phyloP scores from a whole-genome alignment of 2,329 filamentous ascomycete genomes.

The Sporothrix pseudoabietina region DNA sequence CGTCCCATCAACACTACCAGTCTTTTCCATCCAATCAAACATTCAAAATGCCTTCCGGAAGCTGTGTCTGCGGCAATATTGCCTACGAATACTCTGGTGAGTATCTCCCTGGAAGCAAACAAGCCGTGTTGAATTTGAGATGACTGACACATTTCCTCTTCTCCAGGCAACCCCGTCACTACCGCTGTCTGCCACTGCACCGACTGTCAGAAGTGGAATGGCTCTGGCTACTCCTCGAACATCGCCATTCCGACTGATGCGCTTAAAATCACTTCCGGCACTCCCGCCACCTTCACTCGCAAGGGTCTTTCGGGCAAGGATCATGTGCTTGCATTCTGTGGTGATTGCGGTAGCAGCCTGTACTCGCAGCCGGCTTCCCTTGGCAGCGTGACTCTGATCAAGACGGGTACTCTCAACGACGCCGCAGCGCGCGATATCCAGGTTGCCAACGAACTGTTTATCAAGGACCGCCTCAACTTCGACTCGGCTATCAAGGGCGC shows the following conservation, averaged over 20 bases:
- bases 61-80: conserved; percentile 1
- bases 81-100: conserved; percentile 14
- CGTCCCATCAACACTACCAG: not conserved
- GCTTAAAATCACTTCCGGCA: not conserved
- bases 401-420: conserved; percentile 11
- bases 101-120: not conserved
- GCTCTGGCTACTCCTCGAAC: not conserved
- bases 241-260: not conserved
- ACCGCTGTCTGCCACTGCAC: conserved; percentile 14
- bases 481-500: not conserved
- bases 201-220: conserved; percentile 18
- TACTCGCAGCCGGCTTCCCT: not conserved
- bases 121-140: too few relatives aligned
- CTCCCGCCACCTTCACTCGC: not conserved
- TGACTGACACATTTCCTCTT: not conserved
- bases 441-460: conserved; percentile 5
- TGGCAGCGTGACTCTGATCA: not conserved
- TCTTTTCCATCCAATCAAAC: too few relatives aligned
- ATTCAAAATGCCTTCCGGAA: conserved; percentile 14
- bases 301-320: not conserved
- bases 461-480: conserved; percentile 9
- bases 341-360: not conserved
- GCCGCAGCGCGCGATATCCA: not conserved
- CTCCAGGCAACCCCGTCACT: conserved; percentile 1
- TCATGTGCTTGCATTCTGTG: not conserved